Base-by-base conservation (phyloP, 176 grass and related monocot species). In the Urochloa ruziziensis region DNA sequence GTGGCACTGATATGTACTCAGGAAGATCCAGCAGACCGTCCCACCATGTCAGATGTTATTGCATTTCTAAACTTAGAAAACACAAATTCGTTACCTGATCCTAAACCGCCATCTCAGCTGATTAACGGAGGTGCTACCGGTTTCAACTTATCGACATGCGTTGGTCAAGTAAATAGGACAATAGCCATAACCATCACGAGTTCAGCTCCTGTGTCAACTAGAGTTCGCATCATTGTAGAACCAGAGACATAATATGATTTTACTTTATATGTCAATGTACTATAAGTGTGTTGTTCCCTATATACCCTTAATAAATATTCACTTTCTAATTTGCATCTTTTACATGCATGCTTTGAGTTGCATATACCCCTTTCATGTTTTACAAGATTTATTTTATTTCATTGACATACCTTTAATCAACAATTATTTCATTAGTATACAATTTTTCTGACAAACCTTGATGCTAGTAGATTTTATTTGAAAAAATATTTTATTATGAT, bases 1-100 rank as follows among this genome's bases (percentile, higher is more conserved):
- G 59, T 92, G 53, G 83, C 86, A n/a, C 75, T 89, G 6, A 78
- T 89, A 30, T 89, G 90, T 42, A 75, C 87, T 35, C 91, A 92
- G 53, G 91, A 89, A 59, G 81, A 89, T 58, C 67, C 83, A 47
- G 10, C 9, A 62, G 80, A 92, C 10, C 80, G 91, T 2, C 87
- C 84, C 3, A 81, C 83, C 12, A 89, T 92, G 80, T 44, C 56
- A 1, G 79, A 85, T 67, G 83, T 92, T 42, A 44, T 47, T 51
- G 14, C 78, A 56, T 53, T 80, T 51, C 40, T 92, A 43, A 92
- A 68, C 73, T 82, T 58, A 54, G 49, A 69, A 34, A 88, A 24
- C 68, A 29, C 7, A 58, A 74, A 30, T 59, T 27, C 82, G 2
- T n/a, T 68, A 8, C 32, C 49, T 9, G 11, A 42, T 52, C 86